phyloP scores from a whole-genome alignment of 768 basidiomycete species.

The Naematelia aurantialba region DNA sequence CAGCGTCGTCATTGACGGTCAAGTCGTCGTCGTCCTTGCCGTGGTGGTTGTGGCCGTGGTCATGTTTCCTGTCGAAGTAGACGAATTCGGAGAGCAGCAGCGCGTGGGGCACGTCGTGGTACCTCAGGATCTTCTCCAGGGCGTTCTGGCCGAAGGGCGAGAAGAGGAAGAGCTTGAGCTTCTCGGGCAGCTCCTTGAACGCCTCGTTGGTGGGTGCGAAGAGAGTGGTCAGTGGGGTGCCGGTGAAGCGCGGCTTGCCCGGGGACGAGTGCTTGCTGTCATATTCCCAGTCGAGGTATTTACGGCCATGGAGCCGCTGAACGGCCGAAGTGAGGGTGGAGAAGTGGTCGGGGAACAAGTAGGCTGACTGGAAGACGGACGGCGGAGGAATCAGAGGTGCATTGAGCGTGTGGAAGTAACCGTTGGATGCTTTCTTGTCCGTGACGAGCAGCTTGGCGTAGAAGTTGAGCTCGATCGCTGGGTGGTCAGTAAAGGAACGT shows the following conservation, averaged over 20 bases:
- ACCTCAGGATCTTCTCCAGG: slow-evolving; percentile 59
- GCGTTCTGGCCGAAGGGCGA: slow-evolving; percentile 59
- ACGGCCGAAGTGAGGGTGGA: slow-evolving; percentile 59
- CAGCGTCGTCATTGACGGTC: slow-evolving; percentile 33
- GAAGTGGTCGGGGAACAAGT: slow-evolving; percentile 50
- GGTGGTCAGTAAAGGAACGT: neutral
- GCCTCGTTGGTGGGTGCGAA: slow-evolving; percentile 50
- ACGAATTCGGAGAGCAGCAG: slow-evolving; percentile 54
- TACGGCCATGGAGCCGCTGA: slow-evolving; percentile 56
- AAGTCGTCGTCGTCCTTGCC: slow-evolving; percentile 15
- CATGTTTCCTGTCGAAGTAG: slow-evolving; percentile 29
- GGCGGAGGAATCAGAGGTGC: slow-evolving; percentile 56
- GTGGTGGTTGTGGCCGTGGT: slow-evolving; percentile 19
- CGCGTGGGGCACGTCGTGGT: slow-evolving; percentile 60
- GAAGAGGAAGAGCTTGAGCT: slow-evolving; percentile 59
- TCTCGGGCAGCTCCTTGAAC: slow-evolving; percentile 55
- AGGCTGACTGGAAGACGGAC: slow-evolving; percentile 46
- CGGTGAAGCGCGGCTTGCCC: slow-evolving; percentile 42
- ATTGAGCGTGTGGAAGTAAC: slow-evolving; percentile 58
- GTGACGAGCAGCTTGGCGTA: slow-evolving; percentile 52
- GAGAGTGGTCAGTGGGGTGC: slow-evolving; percentile 42
- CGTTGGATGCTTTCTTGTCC: slow-evolving; percentile 57
- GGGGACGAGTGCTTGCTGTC: slow-evolving; percentile 35
- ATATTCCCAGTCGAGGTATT: slow-evolving; percentile 50
- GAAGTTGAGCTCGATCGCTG: slow-evolving; percentile 56